Evolutionary conservation across 495 filamentous ascomycete genomes (phyloP).

Genomic region (Thermothielavioides terrestris): DNA sequence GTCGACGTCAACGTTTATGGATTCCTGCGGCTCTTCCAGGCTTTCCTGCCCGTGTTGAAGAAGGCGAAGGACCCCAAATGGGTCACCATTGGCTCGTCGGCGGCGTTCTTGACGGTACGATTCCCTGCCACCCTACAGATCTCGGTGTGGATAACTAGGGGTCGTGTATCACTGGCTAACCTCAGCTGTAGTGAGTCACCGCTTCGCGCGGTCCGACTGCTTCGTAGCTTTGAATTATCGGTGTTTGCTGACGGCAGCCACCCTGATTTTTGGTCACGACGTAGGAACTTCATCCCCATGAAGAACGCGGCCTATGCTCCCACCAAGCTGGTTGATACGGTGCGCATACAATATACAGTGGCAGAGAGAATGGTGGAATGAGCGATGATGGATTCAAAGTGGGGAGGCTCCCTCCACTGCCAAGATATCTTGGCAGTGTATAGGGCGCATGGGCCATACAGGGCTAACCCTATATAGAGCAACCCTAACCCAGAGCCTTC

Average conservation of each 20-base stretch:
- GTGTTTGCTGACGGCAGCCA: neutral
- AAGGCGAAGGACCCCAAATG: neutral
- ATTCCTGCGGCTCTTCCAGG: conserved; percentile 14
- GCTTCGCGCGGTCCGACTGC: no score
- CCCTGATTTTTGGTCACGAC: neutral
- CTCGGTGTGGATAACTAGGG: neutral
- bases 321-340: conserved; percentile 32
- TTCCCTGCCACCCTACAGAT: neutral
- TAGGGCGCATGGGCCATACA: no score
- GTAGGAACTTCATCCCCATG: neutral
- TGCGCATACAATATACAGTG: no score
- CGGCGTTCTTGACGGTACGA: neutral
- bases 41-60: neutral
- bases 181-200: neutral
- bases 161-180: neutral
- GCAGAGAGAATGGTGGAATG: no score
- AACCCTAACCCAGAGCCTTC: no score
- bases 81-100: conserved; percentile 6
- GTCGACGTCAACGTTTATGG: conserved; percentile 24
- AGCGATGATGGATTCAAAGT: no score
- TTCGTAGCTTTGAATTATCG: no score
- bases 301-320: conserved; percentile 31
- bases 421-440: no score
- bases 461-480: no score
- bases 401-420: no score